Conservation (phyloP, 805 yeast species). For the Metschnikowia noctiluminum region DNA sequence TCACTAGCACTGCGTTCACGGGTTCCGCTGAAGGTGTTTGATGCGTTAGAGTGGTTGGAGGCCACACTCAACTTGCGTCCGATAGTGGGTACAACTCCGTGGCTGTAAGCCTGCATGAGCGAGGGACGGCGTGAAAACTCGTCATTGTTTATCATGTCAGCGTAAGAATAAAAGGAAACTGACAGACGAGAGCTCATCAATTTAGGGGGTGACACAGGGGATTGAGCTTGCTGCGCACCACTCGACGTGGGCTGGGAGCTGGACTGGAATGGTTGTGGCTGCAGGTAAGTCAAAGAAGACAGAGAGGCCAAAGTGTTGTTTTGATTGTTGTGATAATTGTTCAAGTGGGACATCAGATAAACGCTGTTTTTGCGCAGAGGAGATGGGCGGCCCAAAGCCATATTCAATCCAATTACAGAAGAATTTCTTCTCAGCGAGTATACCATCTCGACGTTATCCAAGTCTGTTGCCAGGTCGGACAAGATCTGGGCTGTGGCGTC, state of each 20-base stretch:
- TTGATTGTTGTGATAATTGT: conserved; percentile 5
- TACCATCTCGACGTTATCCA: conserved; percentile 70
- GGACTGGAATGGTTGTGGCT: conserved; percentile 4
- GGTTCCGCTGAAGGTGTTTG: not conserved
- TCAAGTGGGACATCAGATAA: conserved; percentile 16
- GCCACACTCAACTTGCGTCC: conserved; percentile 21
- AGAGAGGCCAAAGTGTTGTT: conserved; percentile 3
- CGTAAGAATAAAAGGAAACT: conserved; percentile 66
- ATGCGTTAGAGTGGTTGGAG: conserved; percentile 12
- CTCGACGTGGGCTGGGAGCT: conserved; percentile 3
- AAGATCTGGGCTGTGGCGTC: conserved; percentile 72
- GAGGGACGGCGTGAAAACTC: conserved; percentile 63
- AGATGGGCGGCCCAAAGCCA: conserved; percentile 46
- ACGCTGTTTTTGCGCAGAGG: conserved; percentile 38
- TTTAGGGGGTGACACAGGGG: conserved; percentile 41
- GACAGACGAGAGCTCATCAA: conserved; percentile 34
- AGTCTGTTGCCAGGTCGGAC: conserved; percentile 55
- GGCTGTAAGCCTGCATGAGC: conserved; percentile 37
- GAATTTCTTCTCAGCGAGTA: conserved; percentile 56
- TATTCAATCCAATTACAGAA: conserved; percentile 45
- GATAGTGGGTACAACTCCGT: conserved; percentile 31
- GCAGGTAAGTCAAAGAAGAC: conserved; percentile 10
- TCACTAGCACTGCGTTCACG: conserved; percentile 6
- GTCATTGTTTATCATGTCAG: conserved; percentile 72
- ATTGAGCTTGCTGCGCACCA: conserved; percentile 15